Base-by-base conservation (phyloP, 352 stramenopile species). In the Phytophthora tentaculata region DNA sequence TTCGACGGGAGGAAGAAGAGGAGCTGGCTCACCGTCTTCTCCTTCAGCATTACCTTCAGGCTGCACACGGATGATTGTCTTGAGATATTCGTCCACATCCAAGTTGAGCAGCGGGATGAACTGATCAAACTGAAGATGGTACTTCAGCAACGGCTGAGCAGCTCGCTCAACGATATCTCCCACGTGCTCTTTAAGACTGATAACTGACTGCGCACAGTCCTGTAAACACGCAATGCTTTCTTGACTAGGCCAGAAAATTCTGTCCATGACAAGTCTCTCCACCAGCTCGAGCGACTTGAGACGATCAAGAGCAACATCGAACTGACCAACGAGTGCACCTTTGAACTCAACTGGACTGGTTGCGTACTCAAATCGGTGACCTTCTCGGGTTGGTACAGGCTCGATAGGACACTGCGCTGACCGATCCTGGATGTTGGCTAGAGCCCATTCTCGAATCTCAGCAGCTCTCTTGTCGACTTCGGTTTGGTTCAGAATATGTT, bases 211-310 rank as follows among this genome's bases (percentile, higher is more conserved):
- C 6, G 83, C 83, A 22, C 68, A 84, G 37, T 79, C 75, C 54
- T 96, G 81, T 2, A 98, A 75, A 22, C 81, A 93, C n/a, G 76
- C 75, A 24, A 99, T 95, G 44, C 91, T 88, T 24, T 97, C 92
- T 67, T 98, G 91, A 35, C 97, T 94, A 2, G 89, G 88, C 96
- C 96, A 99, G 56, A 98, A 98, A 2, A 99, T 91, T 7, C 88
- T 87, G 61, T 98, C 89, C 95, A 99, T 98, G 23, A 98, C 94
- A 1, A 97, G 69, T 14, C 92, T 76, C 61, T 99, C 96, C 5
- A 99, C 89, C 4, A 96, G 76, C 35, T 96, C 83, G 7, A 98
- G 81, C 13, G 92, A 86, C 64, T 95, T 86, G 16, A 98, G 54
- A 3, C 80, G 79, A 47, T 91, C 77, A 12, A 98, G 64, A 2